A percentile compares a stretch with the other conserved stretches of the same genome.
Evolutionary conservation across 306 rosid species (phyloP).

Genomic region (Gynostemma pentaphyllum): DNA sequence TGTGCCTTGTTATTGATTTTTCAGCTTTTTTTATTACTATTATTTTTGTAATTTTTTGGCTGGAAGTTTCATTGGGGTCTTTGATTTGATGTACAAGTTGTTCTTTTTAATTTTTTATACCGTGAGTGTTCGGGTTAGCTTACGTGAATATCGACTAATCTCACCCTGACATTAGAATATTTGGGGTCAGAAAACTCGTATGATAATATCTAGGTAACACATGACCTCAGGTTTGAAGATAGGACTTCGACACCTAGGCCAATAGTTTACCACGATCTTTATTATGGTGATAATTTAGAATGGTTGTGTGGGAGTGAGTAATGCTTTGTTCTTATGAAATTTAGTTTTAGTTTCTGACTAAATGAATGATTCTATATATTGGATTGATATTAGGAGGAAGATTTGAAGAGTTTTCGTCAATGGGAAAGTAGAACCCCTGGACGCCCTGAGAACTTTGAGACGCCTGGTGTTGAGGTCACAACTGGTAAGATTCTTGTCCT

Average conservation of each 20-base stretch:
- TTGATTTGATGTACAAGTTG: not conserved
- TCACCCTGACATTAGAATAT: no score
- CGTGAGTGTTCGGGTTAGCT: no score
- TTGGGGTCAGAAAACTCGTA: no score
- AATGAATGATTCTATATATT: conserved; percentile 8
- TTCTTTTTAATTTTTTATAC: no score
- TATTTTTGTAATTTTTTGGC: not conserved
- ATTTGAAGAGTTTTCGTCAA: conserved; percentile 77
- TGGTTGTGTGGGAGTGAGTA: not conserved
- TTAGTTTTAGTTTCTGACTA: not conserved
- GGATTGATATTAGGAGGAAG: conserved; percentile 69
- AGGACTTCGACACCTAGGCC: no score
- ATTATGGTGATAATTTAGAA: not conserved
- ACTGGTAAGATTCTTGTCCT: conserved; percentile 50
- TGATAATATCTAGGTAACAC: no score
- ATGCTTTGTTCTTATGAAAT: not conserved
- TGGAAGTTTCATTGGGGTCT: not conserved
- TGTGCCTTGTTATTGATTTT: no score
- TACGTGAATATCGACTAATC: no score
- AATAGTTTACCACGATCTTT: no score
- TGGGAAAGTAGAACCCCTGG: conserved; percentile 96
- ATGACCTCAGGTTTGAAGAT: no score
- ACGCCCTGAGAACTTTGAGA: conserved; percentile 97
- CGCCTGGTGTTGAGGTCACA: conserved; percentile 86
- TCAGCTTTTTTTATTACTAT: not conserved